These are phyloP conservation scores for Raffaelea arxii DNA, from an alignment of 2,329 filamentous ascomycete genomes.

Conservation along the genomic window DNA sequence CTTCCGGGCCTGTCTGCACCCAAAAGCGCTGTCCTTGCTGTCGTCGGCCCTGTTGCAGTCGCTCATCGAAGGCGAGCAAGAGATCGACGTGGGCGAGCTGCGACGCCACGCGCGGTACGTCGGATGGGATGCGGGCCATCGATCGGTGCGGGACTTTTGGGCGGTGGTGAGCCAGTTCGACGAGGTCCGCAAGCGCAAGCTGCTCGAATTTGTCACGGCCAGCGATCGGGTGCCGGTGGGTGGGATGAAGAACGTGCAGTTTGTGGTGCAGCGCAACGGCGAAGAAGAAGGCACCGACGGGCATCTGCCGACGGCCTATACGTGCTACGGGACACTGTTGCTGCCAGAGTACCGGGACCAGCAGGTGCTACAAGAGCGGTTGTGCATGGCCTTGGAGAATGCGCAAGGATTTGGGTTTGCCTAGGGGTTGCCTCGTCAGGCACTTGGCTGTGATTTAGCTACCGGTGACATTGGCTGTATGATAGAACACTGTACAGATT, in stretches of 20 bases:
- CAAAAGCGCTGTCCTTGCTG: conserved; percentile 62
- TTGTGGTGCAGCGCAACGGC: conserved; percentile 72
- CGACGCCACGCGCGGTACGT: conserved; percentile 67
- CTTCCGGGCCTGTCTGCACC: conserved; percentile 65
- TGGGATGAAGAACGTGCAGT: conserved; percentile 72
- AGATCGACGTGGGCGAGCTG: conserved; percentile 69
- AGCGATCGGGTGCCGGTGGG: conserved; percentile 84
- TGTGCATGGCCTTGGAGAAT: conserved; percentile 82
- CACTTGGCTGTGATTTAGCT: no score
- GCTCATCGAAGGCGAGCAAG: conserved; percentile 72
- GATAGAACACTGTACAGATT: no score
- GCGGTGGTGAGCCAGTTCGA: conserved; percentile 59
- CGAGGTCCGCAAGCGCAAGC: conserved; percentile 58
- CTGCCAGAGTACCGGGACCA: conserved; percentile 71
- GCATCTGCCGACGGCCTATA: conserved; percentile 75
- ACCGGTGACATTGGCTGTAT: no score
- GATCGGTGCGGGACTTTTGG: conserved; percentile 75
- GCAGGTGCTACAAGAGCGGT: conserved; percentile 61
- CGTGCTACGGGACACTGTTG: conserved; percentile 83
- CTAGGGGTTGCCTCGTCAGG: conserved; percentile 30
- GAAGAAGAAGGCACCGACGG: conserved; percentile 43
- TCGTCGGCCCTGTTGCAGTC: conserved; percentile 61
- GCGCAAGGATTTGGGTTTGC: conserved; percentile 82
- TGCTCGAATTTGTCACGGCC: conserved; percentile 92
- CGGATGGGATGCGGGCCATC: conserved; percentile 62